Evolutionary conservation across 495 filamentous ascomycete genomes (phyloP).

Genomic region (Coniosporium apollinis): DNA sequence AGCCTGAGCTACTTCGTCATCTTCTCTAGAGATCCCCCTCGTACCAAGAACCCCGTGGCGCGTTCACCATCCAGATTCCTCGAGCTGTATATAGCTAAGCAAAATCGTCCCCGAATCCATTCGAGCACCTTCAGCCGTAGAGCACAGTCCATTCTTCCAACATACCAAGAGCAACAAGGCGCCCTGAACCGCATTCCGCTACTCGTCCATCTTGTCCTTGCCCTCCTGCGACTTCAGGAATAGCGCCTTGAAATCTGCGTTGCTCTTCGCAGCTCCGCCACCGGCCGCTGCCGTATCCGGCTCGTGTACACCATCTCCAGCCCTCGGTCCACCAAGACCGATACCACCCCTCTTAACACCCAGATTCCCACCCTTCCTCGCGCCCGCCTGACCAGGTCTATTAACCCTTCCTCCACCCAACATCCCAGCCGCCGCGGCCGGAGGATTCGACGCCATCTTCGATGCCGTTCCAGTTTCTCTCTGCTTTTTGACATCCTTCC

Average conservation of each 20-base stretch:
- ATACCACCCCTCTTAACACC: constrained; percentile 16
- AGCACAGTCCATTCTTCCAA: too few species aligned
- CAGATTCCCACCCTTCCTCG: constrained; percentile 25
- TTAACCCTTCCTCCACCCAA: constrained; percentile 1
- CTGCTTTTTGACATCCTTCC: constrained; percentile 14
- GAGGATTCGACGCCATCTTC: constrained; percentile 23
- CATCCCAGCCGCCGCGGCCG: constrained; percentile 22
- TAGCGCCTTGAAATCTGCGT: constrained; percentile 78
- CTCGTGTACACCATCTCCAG: constrained; percentile 5
- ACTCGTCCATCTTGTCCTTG: too few species aligned
- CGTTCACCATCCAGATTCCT: too few species aligned
- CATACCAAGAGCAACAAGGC: too few species aligned
- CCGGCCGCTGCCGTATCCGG: constrained; percentile 8
- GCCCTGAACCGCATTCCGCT: too few species aligned
- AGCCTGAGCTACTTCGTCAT: too few species aligned
- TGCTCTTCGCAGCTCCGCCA: constrained; percentile 44
- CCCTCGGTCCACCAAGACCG: constrained; percentile 2
- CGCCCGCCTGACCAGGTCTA: constrained; percentile 36
- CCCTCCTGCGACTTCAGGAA: constrained; percentile 31
- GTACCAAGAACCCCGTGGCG: too few species aligned
- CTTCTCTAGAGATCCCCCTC: too few species aligned
- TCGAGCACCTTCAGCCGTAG: too few species aligned
- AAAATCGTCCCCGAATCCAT: too few species aligned
- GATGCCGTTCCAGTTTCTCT: constrained; percentile 33
- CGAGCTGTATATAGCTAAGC: too few species aligned